Conservation (phyloP, 768 basidiomycete species). For the Heimioporus sp. region DNA sequence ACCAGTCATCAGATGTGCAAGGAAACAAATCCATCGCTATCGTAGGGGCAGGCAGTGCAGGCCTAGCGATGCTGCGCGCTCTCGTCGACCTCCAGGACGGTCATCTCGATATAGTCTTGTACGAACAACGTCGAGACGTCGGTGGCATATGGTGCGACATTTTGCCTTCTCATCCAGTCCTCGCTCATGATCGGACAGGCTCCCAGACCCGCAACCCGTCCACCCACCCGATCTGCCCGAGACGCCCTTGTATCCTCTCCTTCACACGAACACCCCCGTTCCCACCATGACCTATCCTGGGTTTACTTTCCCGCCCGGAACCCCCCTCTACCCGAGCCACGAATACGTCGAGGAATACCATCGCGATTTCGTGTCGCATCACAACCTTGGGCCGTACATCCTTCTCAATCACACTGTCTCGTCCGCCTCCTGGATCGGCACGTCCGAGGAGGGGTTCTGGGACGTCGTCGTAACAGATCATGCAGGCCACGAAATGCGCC, state of each 20-base stretch:
- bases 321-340: conserved; percentile 50
- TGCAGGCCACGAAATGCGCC: conserved; percentile 18
- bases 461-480: conserved; percentile 34
- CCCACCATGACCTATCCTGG: conserved; percentile 59
- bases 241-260: conserved; percentile 52
- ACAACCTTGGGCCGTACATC: conserved; percentile 40
- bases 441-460: conserved; percentile 41
- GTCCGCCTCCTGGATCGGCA: conserved; percentile 44
- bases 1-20: neutral
- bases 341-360: conserved; percentile 48
- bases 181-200: conserved; percentile 18
- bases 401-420: conserved; percentile 42
- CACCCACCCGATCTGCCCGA: conserved; percentile 49
- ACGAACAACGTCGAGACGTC: conserved; percentile 49
- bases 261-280: conserved; percentile 54
- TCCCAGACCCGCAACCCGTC: conserved; percentile 31
- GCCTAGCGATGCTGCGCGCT: conserved; percentile 51
- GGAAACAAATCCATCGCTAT: conserved; percentile 49
- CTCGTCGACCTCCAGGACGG: conserved; percentile 44
- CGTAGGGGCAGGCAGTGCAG: conserved; percentile 57
- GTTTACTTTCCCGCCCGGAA: conserved; percentile 49
- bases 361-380: conserved; percentile 36
- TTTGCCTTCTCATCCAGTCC: neutral
- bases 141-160: conserved; percentile 54
- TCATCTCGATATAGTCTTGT: conserved; percentile 49